Base-by-base conservation (phyloP, 2,329 filamentous ascomycete species). In the Xylaria sp. region DNA sequence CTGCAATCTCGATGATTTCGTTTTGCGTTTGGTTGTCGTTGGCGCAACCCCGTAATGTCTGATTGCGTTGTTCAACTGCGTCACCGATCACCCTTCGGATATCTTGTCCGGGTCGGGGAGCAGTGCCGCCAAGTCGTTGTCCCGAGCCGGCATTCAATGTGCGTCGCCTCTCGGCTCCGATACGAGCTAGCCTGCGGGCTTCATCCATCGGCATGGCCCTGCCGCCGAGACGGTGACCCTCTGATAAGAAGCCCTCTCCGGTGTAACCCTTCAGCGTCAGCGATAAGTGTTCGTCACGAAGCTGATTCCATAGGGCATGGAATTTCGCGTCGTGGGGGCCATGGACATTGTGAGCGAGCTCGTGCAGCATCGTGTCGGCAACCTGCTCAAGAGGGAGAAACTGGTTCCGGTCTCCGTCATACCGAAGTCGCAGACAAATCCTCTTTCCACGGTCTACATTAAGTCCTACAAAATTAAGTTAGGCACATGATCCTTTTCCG, bases 311-410 rank as follows among this genome's bases (percentile, higher is more conserved):
- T 5, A 97, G 83, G 0, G 90, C 90, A 73, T 97, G 89, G 77
- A 98, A 98, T 42, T 91, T 87, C 56, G 84, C 86, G 77, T 97
- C 89, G 78, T 98, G 95, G 1, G 93, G 92, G 0, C 93, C 93
- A 79, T 91, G 89, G 11, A 93, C 87, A 72, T 92, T 97, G 77
- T 98, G 95, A n/a, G 89, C 90, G 2, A 98, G 87, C 83, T 98
- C 95, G 78, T 98, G 95, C 23, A 98, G 88, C 89, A 98, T 92
- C 0, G 95, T 98, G 79, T 97, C 94, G 51, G 93, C 85, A 7
- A 97, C 86, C 72, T 92, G 84, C 76, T 97, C 93, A 66, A 94
- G 82, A 0, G 92, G 90, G 23, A 97, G 80, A 76, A 98, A 98
- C 74, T 93, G 90, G 46, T 84, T 88, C 10, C 87, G 85, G 77